Percentiles rank a stretch among this genome's conserved stretches.
phyloP scores from a whole-genome alignment of 306 rosid species.

The Luffa acutangula region DNA sequence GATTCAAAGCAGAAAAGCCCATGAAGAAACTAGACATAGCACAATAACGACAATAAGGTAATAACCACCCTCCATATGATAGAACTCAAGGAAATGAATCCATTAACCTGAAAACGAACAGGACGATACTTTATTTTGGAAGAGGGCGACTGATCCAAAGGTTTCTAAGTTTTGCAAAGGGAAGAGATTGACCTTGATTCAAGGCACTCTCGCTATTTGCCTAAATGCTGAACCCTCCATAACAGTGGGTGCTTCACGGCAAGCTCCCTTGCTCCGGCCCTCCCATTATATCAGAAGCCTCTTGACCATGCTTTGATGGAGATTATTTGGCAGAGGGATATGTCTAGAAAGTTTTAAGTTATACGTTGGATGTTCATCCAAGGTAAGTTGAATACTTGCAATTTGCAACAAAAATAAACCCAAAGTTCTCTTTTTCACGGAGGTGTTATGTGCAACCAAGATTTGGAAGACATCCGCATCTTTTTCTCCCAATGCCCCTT shows the following conservation, averaged over 20 bases:
- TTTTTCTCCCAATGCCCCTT: background rate
- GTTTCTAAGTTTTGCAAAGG: background rate
- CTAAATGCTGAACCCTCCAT: background rate
- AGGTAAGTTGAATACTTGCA: background rate
- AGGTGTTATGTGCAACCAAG: background rate
- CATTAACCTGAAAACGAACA: background rate
- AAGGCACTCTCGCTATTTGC: background rate
- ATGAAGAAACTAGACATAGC: background rate
- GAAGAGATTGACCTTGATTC: background rate
- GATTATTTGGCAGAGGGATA: background rate
- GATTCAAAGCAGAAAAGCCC: too few relatives aligned
- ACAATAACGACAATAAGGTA: background rate
- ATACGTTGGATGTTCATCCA: background rate
- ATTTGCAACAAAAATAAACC: background rate
- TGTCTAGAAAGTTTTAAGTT: background rate
- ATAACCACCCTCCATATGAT: background rate
- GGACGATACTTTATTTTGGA: background rate
- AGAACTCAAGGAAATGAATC: background rate
- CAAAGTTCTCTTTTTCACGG: background rate
- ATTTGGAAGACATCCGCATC: background rate
- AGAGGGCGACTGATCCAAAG: background rate
- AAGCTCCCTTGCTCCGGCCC: background rate
- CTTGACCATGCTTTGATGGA: background rate
- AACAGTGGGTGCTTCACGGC: background rate
- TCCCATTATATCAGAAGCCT: background rate